Conservation (phyloP, 495 filamentous ascomycete genomes). For the Neurospora tetraspora region DNA sequence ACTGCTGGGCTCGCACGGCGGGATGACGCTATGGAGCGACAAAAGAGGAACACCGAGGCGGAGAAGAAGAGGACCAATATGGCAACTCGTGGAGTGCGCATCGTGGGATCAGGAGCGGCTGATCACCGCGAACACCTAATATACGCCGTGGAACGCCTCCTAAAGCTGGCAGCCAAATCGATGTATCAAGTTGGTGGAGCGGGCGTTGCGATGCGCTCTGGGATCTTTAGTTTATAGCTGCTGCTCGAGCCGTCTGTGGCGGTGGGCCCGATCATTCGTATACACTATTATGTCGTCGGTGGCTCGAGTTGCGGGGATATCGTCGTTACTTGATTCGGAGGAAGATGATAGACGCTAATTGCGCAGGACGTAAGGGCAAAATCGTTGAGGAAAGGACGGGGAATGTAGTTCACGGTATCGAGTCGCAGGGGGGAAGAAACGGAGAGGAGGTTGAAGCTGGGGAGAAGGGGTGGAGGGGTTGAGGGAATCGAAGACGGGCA, state of each 20-base stretch:
- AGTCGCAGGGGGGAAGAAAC: neutral
- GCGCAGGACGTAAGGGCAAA: neutral
- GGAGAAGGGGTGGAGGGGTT: neutral
- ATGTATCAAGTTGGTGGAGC: neutral
- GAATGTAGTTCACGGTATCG: neutral
- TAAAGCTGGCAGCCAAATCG: neutral
- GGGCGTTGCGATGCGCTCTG: neutral
- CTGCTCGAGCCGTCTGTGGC: constrained; percentile 1
- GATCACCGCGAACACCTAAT: neutral
- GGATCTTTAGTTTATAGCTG: neutral
- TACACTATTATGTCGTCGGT: neutral
- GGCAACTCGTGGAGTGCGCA: constrained; percentile 37
- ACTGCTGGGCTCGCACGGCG: constrained; percentile 16
- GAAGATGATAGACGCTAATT: neutral
- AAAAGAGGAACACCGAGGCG: constrained; percentile 38
- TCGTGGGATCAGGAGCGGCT: constrained; percentile 14
- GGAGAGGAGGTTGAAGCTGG: neutral
- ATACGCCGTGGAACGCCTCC: neutral
- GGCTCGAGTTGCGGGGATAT: neutral
- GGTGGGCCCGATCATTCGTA: constrained; percentile 1
- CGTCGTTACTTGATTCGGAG: neutral
- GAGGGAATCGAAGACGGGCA: neutral
- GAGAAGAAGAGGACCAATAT: constrained; percentile 37
- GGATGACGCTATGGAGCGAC: constrained; percentile 29
- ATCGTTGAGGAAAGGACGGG: neutral